Evolutionary conservation across 106 monocot genomes (phyloP), one percentile per base, ranked within the genome.

Genomic region (Dioscorea dumetorum): DNA sequence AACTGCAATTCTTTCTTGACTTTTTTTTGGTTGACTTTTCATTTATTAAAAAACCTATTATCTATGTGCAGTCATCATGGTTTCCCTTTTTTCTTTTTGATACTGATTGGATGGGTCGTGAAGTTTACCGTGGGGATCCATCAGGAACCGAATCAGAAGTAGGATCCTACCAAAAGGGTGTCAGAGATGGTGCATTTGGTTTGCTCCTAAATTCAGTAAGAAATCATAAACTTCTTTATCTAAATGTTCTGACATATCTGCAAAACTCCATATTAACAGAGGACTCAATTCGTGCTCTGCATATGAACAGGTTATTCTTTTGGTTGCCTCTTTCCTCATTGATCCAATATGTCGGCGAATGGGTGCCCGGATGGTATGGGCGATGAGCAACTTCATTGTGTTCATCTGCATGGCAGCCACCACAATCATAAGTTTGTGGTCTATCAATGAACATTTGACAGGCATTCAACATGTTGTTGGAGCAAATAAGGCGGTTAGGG

Each of bases 91-190:
- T 99, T 69, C 92, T 99, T 64, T 99, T 99, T 72, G 99, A 93
- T 67, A 99, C 93, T 32, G 99, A 99, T 71, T 99, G 99, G 99
- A 99, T 99, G 99, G 99, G 99, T 4, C 99, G 99, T 54, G 99
- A 99, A 87, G 93, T 99, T 22, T 99, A 90, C 73, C 99, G 85
- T 73, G 99, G 99, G 59, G 72, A 99, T 76, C 99, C 99, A 60
- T 90, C 79, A 32, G 99, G 99, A 3, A 59, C 7, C 0, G 5
- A 73, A 62, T 20, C 69, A 28, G 70, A 99, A 62, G 66, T 20
- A 15, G 61, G 64, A 33, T 70, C 72, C 54, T 99, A 99, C 77
- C 84, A 99, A 51, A 72, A 63, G 73, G 99, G 99, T 61, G 99
- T 99, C 59, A 85, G 93, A 87, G 99, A 90, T 87, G 99, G 99